phyloP scores from a whole-genome alignment of 225 moss, liverwort and hornwort species.

The Pseudisothecium myosuroides region DNA sequence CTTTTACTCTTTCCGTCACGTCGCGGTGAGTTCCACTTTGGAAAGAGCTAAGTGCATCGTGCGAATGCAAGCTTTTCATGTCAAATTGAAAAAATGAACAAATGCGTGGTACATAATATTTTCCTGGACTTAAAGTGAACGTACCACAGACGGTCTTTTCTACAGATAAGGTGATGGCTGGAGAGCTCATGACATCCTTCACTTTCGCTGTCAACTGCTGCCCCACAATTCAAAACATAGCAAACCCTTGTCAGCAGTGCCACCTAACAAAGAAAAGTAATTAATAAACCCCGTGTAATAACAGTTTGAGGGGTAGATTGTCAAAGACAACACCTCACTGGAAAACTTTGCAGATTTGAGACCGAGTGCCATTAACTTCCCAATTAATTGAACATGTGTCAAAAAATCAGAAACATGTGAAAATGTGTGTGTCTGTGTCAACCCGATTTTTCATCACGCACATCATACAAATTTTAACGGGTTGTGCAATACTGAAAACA shows the following conservation, averaged over 20 bases:
- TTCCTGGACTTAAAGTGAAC: background rate
- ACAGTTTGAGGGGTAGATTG: background rate
- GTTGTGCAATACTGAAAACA: background rate
- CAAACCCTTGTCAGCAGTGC: background rate
- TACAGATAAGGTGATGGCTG: slow-evolving; percentile 37
- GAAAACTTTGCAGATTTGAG: background rate
- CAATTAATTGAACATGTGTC: background rate
- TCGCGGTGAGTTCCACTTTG: background rate
- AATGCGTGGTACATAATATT: background rate
- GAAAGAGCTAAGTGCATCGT: background rate
- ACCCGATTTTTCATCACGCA: background rate
- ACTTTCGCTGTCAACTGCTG: slow-evolving; percentile 9
- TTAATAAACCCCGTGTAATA: background rate
- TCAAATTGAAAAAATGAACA: background rate
- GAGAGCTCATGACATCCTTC: slow-evolving; percentile 36
- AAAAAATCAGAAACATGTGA: background rate
- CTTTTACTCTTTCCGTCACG: background rate
- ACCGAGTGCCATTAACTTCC: background rate
- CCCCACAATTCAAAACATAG: background rate
- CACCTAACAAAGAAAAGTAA: background rate
- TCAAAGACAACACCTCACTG: background rate
- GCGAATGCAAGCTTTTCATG: background rate
- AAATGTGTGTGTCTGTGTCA: background rate
- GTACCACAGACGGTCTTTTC: slow-evolving; percentile 37
- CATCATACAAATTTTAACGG: background rate